Evolutionary conservation across 1,284 basidiomycete genomes (phyloP).

Genomic region (Marasmius fiardii): DNA sequence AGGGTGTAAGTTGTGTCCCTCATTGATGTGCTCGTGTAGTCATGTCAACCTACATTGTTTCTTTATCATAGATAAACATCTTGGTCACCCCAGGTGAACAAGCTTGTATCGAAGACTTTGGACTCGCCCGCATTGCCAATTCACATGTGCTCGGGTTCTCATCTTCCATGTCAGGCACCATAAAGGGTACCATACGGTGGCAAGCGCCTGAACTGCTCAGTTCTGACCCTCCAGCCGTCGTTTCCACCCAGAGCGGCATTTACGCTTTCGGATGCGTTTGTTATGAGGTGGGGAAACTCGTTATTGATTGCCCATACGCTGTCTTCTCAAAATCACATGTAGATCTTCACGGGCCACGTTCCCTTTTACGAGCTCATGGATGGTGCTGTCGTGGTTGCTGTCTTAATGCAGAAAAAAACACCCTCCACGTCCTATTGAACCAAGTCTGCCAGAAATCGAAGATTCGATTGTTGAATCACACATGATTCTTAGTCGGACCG

Average conservation of each 20-base stretch:
- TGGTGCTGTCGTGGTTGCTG: too few species aligned
- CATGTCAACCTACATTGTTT: neutral
- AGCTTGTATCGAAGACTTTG: neutral
- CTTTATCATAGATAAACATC: neutral
- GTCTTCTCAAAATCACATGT: neutral
- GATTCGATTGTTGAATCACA: too few species aligned
- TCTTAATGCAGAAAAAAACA: too few species aligned
- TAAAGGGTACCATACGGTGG: neutral
- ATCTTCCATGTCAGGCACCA: neutral
- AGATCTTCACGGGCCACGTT: neutral
- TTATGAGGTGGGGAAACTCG: neutral
- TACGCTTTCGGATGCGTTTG: neutral
- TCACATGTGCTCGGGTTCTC: neutral
- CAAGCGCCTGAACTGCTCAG: neutral
- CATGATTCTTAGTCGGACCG: too few species aligned
- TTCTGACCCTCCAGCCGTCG: neutral
- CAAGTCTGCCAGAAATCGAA: too few species aligned
- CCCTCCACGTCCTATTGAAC: too few species aligned
- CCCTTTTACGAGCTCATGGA: too few species aligned
- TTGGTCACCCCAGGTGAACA: neutral
- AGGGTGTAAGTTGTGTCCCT: neutral
- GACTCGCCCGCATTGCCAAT: neutral
- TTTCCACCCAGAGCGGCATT: neutral
- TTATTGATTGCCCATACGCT: neutral
- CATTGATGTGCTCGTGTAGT: neutral